These are phyloP conservation scores for Arabidopsis suecica DNA, from an alignment of 345 rosid species.

Conservation along the genomic window DNA sequence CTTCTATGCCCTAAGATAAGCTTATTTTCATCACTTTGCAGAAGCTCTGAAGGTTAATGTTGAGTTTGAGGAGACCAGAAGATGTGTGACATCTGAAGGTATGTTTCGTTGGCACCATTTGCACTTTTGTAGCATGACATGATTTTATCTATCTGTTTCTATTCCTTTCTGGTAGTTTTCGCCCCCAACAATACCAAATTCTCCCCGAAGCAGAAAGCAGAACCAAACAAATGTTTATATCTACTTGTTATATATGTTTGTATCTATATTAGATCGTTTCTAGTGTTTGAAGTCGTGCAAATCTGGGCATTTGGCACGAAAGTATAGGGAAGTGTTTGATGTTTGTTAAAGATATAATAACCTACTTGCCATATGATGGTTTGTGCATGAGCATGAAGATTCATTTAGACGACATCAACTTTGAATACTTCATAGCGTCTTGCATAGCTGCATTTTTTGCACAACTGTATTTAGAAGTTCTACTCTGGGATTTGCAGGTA, in stretches of 20 bases:
- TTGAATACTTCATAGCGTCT: slow-evolving; percentile 28
- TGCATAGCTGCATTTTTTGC: slow-evolving; percentile 33
- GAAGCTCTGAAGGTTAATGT: slow-evolving; percentile 75
- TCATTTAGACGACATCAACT: slow-evolving; percentile 24
- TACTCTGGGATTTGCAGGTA: slow-evolving; percentile 52
- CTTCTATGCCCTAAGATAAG: slow-evolving; percentile 29
- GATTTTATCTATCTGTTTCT: slow-evolving; percentile 21
- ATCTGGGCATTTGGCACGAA: slow-evolving; percentile 4
- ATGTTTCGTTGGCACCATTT: slow-evolving; percentile 34
- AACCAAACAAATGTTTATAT: slow-evolving; percentile 16
- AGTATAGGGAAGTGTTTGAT: slow-evolving; percentile 17
- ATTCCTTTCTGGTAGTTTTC: slow-evolving; percentile 26
- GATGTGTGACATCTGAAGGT: slow-evolving; percentile 69
- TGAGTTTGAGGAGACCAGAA: slow-evolving; percentile 55
- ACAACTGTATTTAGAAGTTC: slow-evolving; percentile 27
- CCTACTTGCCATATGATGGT: slow-evolving; percentile 27
- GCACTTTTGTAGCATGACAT: slow-evolving; percentile 35
- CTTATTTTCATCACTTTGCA: slow-evolving; percentile 48
- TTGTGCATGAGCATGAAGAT: slow-evolving; percentile 34
- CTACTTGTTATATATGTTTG: slow-evolving; percentile 21
- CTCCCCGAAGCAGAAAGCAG: slow-evolving; percentile 16
- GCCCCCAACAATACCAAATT: slow-evolving; percentile 18
- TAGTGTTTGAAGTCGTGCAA: slow-evolving; percentile 9
- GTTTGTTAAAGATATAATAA: slow-evolving; percentile 22
- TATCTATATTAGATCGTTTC: slow-evolving; percentile 2